Evolutionary conservation across 805 yeast species (phyloP).

Genomic region (Lachancea dasiensis): DNA sequence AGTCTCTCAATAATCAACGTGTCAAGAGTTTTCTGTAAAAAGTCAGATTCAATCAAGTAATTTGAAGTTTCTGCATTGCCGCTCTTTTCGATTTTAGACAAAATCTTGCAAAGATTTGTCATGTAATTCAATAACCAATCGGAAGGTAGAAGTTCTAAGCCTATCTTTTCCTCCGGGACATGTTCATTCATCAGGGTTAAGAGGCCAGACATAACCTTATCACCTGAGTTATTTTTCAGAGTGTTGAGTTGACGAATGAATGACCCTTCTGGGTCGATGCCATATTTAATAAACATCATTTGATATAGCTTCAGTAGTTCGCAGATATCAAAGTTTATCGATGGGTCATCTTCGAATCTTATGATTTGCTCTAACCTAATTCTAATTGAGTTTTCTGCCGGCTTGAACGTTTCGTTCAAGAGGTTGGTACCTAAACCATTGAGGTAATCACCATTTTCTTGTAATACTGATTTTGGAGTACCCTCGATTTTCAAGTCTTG

Average conservation of each 20-base stretch:
- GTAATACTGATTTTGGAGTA: conserved; percentile 16
- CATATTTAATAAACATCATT: conserved; percentile 53
- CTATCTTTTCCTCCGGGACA: conserved; percentile 30
- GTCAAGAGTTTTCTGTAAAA: conserved; percentile 41
- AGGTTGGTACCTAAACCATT: conserved; percentile 25
- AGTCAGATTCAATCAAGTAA: conserved; percentile 35
- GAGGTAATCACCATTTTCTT: conserved; percentile 24
- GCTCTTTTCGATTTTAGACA: conserved; percentile 48
- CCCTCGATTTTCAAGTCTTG: conserved; percentile 21
- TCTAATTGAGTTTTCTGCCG: conserved; percentile 45
- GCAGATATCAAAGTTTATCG: conserved; percentile 50
- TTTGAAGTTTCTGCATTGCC: conserved; percentile 27
- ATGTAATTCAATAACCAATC: conserved; percentile 71
- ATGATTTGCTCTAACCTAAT: conserved; percentile 64
- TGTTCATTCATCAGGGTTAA: conserved; percentile 24
- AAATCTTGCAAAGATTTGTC: conserved; percentile 42
- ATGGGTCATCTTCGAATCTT: conserved; percentile 54
- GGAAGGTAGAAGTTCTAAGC: conserved; percentile 62
- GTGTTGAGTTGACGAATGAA: conserved; percentile 19
- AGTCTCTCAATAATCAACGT: conserved; percentile 31
- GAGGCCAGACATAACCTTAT: conserved; percentile 19
- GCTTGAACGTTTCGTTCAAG: conserved; percentile 28
- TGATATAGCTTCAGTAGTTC: conserved; percentile 62
- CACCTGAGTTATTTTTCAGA: conserved; percentile 17
- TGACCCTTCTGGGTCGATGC: conserved; percentile 21